Percentiles rank a stretch among this genome's conserved stretches.
These are phyloP conservation scores for Brassica juncea DNA, from an alignment of 345 rosid genomes.

Conservation along the genomic window DNA sequence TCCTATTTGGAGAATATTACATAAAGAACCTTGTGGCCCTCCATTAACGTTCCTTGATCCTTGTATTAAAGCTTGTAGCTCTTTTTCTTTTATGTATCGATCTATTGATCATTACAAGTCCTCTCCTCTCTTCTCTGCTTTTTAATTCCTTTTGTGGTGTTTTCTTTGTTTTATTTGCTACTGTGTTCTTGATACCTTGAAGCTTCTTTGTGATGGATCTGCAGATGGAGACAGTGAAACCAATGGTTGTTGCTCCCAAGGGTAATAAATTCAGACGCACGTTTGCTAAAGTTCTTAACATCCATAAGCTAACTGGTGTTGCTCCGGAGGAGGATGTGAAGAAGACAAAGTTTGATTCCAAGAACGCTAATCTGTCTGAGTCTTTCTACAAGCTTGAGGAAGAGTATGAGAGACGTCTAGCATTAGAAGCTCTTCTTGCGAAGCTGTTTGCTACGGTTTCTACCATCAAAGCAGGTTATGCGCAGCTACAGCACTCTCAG, in stretches of 20 bases:
- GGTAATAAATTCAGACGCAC: conserved; percentile 65
- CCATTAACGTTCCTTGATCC: conserved; percentile 51
- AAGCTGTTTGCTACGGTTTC: conserved; percentile 78
- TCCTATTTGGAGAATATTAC: conserved; percentile 30
- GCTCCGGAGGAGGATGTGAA: conserved; percentile 55
- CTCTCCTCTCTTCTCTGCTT: conserved; percentile 13
- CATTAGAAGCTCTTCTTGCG: conserved; percentile 67
- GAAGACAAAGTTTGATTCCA: conserved; percentile 40
- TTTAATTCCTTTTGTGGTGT: conserved; percentile 20
- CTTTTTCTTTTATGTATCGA: conserved; percentile 33
- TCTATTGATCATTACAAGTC: conserved; percentile 25
- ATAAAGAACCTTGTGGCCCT: conserved; percentile 30
- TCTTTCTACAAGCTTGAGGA: conserved; percentile 55
- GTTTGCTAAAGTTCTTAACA: conserved; percentile 72
- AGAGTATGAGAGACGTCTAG: conserved; percentile 43
- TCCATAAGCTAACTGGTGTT: conserved; percentile 56
- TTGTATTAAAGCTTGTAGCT: conserved; percentile 50
- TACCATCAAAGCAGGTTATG: conserved; percentile 73
- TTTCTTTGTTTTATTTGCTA: conserved; percentile 18
- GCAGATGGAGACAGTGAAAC: conserved; percentile 80
- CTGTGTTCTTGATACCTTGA: conserved; percentile 23
- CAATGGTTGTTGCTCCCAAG: conserved; percentile 60
- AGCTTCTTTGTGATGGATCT: conserved; percentile 21
- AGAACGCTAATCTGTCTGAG: conserved; percentile 37
- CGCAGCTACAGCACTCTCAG: conserved; percentile 76